Base-by-base conservation (phyloP, 805 yeast genomes). In the Gaillardinia entomophila region DNA sequence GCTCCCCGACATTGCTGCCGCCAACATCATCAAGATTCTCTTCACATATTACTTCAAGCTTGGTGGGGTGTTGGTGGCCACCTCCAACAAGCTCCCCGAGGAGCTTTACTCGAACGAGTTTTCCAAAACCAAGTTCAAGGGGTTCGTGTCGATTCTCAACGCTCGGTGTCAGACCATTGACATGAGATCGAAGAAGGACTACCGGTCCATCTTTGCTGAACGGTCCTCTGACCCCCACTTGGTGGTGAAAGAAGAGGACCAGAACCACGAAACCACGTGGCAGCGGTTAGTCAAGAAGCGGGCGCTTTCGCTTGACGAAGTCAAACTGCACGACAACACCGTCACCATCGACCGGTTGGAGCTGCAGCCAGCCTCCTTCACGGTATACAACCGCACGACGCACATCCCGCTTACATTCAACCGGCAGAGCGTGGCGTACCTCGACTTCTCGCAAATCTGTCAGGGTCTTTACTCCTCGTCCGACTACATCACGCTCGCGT, bases 1-100 rank as follows among this genome's bases (percentile, higher is more conserved):
- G 82, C 49, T 82, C 19, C 89, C 89, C 0, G 89, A 82, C 48
- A 66, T 82, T 24, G 84, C 87, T 0, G 71, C 83, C 15, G 88
- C 86, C 1, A 81, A 79, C 45, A 77, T 82, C 24, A 60, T 82
- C 35, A 75, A 77, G 50, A 65, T 78, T 11, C 53, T 82, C 31
- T 79, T 82, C 54, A 76, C 82, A 0, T 79, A 74, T 49, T 82
- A 74, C 56, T 81, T 82, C 62, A 79, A 76, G 43, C 51, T 82
- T 10, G 89, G 89, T 3, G 89, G 89, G 4, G 84, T 82, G 0
- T 53, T 82, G 27, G 80, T 82, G 15, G 86, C 88, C 3, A 82
- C 87, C 2, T 77, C 85, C 3, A 82, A 82, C 43, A 67, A 83
- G 48, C 57, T 81, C 12, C 89, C 89, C 0, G 84, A 81, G 42